Evolutionary conservation across 331 rosid genomes (phyloP).

Genomic region (Quercus lobata): DNA sequence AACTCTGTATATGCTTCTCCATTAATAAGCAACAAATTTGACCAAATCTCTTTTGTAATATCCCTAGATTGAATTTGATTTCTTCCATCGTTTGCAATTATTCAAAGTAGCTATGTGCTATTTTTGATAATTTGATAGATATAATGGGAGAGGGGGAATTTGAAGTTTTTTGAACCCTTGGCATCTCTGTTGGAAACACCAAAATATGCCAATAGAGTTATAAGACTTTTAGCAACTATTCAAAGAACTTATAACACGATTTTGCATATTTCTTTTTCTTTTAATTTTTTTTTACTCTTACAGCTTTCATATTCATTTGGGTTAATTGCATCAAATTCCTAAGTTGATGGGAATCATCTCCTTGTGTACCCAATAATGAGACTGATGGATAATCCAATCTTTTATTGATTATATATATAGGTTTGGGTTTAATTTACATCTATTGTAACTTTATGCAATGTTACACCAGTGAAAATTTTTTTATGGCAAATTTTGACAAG

Average conservation of each 20-base stretch:
- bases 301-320: background rate
- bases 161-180: too few relatives aligned
- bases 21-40: too few relatives aligned
- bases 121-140: too few relatives aligned
- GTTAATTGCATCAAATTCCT: background rate
- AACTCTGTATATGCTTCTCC: too few relatives aligned
- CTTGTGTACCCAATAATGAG: background rate
- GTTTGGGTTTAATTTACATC: too few relatives aligned
- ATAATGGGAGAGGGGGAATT: too few relatives aligned
- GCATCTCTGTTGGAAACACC: background rate
- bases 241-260: background rate
- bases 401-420: background rate
- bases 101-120: too few relatives aligned
- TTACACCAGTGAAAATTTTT: too few relatives aligned
- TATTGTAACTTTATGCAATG: too few relatives aligned
- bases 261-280: background rate
- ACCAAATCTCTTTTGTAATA: too few relatives aligned
- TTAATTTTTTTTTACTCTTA: background rate
- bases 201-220: too few relatives aligned
- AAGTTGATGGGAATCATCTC: background rate
- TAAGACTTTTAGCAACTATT: background rate
- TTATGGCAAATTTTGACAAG: too few relatives aligned
- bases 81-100: background rate
- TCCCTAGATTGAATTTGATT: background rate
- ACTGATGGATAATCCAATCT: background rate